Evolutionary conservation across 768 basidiomycete genomes (phyloP).

Genomic region (Asterophora lycoperdoides): DNA sequence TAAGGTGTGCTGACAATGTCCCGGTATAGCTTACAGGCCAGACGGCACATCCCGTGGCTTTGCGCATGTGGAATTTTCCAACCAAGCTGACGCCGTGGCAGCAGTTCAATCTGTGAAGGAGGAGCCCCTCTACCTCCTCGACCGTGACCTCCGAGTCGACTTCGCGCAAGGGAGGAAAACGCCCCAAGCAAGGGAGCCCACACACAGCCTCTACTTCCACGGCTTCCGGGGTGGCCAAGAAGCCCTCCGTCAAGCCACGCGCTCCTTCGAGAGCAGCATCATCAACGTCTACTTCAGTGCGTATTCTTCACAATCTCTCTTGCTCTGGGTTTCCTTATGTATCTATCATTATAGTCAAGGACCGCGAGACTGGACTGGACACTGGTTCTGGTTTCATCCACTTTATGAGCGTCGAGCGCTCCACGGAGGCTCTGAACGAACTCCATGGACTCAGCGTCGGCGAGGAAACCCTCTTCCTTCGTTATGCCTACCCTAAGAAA

Average conservation of each 20-base stretch:
- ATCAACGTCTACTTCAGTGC: conserved; percentile 27
- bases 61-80: conserved; percentile 42
- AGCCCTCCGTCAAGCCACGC: conserved; percentile 20
- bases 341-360: conserved; percentile 26
- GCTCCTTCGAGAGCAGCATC: conserved; percentile 27
- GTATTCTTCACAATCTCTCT: conserved; percentile 11
- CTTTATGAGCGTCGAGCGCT: conserved; percentile 41
- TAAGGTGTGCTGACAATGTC: neutral
- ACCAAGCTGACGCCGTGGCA: conserved; percentile 31
- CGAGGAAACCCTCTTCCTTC: conserved; percentile 35
- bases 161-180: conserved; percentile 25
- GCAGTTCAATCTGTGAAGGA: conserved; percentile 31
- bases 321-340: no score
- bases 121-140: conserved; percentile 47
- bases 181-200: conserved; percentile 16
- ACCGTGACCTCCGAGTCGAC: conserved; percentile 40
- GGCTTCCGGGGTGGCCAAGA: conserved; percentile 21
- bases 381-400: conserved; percentile 48
- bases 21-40: conserved; percentile 20
- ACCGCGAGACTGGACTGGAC: conserved; percentile 25
- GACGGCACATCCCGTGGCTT: conserved; percentile 40
- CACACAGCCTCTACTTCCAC: conserved; percentile 29
- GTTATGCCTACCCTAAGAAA: conserved; percentile 32
- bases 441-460: conserved; percentile 34
- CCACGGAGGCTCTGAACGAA: conserved; percentile 43